phyloP scores from a whole-genome alignment of 805 yeast genomes.

The Spathaspora sp. region DNA sequence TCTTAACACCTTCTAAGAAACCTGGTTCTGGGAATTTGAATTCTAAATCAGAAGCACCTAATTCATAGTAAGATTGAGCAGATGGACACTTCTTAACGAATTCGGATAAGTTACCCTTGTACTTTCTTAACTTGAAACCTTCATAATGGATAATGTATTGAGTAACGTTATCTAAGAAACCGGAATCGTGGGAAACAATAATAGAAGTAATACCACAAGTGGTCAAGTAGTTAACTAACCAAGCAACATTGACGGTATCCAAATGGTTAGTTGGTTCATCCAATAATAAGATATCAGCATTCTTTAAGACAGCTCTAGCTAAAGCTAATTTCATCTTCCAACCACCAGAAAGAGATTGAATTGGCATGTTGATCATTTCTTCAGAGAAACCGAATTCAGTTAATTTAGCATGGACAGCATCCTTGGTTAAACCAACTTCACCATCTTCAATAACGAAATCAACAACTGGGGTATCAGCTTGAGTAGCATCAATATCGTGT shows the following conservation, averaged over 20 bases:
- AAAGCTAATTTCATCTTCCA: conserved; percentile 99
- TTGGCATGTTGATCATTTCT: conserved; percentile 91
- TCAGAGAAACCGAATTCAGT: conserved; percentile 90
- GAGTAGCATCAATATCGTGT: conserved; percentile 98
- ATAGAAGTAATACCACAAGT: conserved; percentile 98
- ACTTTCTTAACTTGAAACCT: conserved; percentile 99
- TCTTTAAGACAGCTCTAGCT: conserved; percentile 98
- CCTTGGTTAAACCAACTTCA: conserved; percentile 68
- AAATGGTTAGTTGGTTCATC: conserved; percentile 99
- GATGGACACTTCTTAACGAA: conserved; percentile 98
- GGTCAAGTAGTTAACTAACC: conserved; percentile 98
- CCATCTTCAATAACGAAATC: conserved; percentile 88
- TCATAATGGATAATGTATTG: conserved; percentile 99
- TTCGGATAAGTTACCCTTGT: conserved; percentile 99
- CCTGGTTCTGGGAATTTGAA: conserved; percentile 99
- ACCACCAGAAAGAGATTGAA: conserved; percentile 98
- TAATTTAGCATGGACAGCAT: conserved; percentile 70
- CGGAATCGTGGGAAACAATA: conserved; percentile 98
- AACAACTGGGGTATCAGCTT: conserved; percentile 91
- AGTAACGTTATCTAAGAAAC: conserved; percentile 95
- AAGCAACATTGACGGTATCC: conserved; percentile 99
- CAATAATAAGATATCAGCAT: conserved; percentile 94
- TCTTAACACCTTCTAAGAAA: conserved; percentile 99
- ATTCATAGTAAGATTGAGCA: conserved; percentile 97
- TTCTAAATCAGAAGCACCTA: conserved; percentile 96